A percentile compares a stretch with the other conserved stretches of the same genome.
These are phyloP conservation scores for Cladophialophora psammophila DNA, from an alignment of 2,329 filamentous ascomycete species.

Conservation along the genomic window DNA sequence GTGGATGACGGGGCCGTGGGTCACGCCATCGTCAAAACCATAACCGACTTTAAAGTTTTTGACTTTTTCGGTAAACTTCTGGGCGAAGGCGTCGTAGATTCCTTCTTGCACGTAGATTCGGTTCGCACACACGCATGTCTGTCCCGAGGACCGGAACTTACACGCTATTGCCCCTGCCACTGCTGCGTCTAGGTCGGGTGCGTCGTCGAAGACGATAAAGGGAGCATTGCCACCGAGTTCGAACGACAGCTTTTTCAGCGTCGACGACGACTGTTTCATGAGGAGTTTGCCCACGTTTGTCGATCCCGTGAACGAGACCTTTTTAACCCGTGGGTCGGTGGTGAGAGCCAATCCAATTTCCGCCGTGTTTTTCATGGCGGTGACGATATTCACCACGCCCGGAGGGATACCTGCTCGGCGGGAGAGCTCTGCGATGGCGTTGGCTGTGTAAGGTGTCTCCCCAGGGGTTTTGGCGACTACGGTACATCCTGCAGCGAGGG, in stretches of 20 bases:
- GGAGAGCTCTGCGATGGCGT: slow-evolving; percentile 85
- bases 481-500: slow-evolving; percentile 91
- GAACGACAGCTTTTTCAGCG: slow-evolving; percentile 85
- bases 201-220: slow-evolving; percentile 95
- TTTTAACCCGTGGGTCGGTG: slow-evolving; percentile 77
- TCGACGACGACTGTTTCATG: slow-evolving; percentile 87
- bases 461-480: slow-evolving; percentile 90
- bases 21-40: slow-evolving; percentile 55
- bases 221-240: slow-evolving; percentile 95
- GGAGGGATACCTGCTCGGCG: slow-evolving; percentile 86
- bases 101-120: slow-evolving; percentile 61
- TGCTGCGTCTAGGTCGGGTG: slow-evolving; percentile 81
- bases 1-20: slow-evolving; percentile 69
- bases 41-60: slow-evolving; percentile 56
- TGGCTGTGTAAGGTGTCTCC: slow-evolving; percentile 89
- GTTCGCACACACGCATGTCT: slow-evolving; percentile 89
- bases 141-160: slow-evolving; percentile 93
- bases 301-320: slow-evolving; percentile 90
- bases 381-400: slow-evolving; percentile 90
- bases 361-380: slow-evolving; percentile 77
- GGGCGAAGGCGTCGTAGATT: slow-evolving; percentile 62
- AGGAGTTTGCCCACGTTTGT: slow-evolving; percentile 74
- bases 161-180: slow-evolving; percentile 82
- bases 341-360: slow-evolving; percentile 80
- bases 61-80: slow-evolving; percentile 63